phyloP scores from a whole-genome alignment of 2,329 filamentous ascomycete species.

The Colletotrichum ledebouriae region DNA sequence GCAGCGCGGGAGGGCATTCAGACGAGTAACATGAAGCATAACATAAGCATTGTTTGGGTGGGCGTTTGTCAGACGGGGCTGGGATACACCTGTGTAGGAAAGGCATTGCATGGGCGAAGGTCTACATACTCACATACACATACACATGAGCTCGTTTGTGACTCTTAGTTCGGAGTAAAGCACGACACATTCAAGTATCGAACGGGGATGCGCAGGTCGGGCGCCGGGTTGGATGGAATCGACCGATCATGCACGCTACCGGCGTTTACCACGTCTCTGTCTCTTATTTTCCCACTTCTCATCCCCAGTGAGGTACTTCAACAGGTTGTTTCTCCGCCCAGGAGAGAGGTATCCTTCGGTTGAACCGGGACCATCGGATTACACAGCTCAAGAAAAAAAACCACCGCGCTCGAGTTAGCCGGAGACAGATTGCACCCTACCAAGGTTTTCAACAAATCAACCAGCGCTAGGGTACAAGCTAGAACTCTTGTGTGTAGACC shows the following conservation, averaged over 20 bases:
- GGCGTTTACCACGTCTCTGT: constrained; percentile 3
- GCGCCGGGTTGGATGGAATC: not conserved
- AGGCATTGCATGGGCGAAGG: constrained; percentile 11
- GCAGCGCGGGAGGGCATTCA: not conserved
- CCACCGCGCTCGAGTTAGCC: no score
- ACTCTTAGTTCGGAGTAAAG: not conserved
- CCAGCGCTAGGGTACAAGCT: no score
- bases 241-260: constrained; percentile 16
- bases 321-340: not conserved
- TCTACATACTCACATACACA: not conserved
- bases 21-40: constrained; percentile 38
- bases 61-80: constrained; percentile 22
- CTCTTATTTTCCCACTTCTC: no score
- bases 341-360: constrained; percentile 8
- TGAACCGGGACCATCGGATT: constrained; percentile 25
- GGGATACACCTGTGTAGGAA: constrained; percentile 13
- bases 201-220: not conserved
- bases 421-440: no score
- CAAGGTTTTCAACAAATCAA: no score
- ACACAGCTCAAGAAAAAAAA: no score
- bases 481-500: no score
- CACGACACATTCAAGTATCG: not conserved
- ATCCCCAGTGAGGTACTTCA: no score
- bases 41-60: constrained; percentile 14
- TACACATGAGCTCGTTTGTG: not conserved